Base-by-base conservation (phyloP, 2,329 filamentous ascomycete species). In the Colletotrichum lindemuthianum region DNA sequence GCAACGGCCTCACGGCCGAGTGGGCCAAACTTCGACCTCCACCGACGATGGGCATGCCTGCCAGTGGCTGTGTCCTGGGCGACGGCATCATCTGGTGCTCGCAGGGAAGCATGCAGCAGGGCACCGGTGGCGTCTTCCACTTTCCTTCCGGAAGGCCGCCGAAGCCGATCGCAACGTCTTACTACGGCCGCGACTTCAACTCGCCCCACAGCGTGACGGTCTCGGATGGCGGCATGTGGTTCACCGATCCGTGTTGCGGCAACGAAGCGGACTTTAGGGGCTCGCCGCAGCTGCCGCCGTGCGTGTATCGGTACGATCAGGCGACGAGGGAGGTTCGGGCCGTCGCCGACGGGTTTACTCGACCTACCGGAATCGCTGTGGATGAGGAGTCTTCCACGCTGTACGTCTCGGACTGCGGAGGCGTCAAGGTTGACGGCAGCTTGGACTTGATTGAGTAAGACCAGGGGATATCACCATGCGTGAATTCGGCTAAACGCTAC, bases 281-380 rank as follows among this genome's bases (percentile, higher is more conserved):
- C 2, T 65, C 68, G 45, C 82, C 82, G 3, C 74, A 76, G 66
- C 63, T 86, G 32, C 83, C 82, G 5, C 77, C 76, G 63, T 80
- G 82, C 40, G 78, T 85, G 3, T 86, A 85, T 69, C 75, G 82
- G 41, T 83, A 78, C 63, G 74, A 80, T 24, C 76, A 77, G 0
- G 66, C 68, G 0, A 78, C 74, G 1, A 77, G 77, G 5, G 78
- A 79, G 44, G 67, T 84, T 36, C 75, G 82, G 34, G 82, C 79
- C 33, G 75, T 86, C 56, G 82, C 79, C 4, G 82, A 85, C 69
- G 79, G 76, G 0, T 78, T 86, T 43, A 74, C 69, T 1, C 70
- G 77, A 41, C 83, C 83, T 1, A 80, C 76, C 51, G 79, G 78
- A 2, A 75, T 81, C 40, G 73, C 74, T 8, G 71, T 82, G 54